Evolutionary conservation across 768 basidiomycete genomes (phyloP).

Genomic region (Grammothele lineata): DNA sequence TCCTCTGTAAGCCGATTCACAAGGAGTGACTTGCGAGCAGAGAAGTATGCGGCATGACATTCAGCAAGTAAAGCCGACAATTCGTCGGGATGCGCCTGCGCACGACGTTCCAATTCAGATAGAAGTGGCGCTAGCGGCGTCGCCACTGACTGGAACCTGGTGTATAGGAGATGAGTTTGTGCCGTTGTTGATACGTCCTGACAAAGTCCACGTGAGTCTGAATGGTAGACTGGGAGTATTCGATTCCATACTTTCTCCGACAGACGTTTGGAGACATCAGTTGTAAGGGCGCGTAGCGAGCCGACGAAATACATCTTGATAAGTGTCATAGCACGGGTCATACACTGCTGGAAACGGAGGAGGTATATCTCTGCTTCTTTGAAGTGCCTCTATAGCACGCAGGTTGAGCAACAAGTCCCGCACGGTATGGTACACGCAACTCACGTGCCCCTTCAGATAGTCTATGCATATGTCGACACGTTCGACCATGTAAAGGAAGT

Average conservation of each 20-base stretch:
- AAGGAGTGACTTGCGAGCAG: constrained; percentile 66
- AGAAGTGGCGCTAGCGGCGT: constrained; percentile 72
- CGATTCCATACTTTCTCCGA: constrained; percentile 58
- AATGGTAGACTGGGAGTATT: too few relatives aligned
- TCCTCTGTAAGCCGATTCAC: constrained; percentile 74
- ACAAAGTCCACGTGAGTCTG: too few relatives aligned
- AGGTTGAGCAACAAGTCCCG: neutral
- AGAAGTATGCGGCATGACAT: constrained; percentile 84
- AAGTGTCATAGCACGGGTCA: constrained; percentile 96
- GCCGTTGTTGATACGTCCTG: constrained; percentile 82
- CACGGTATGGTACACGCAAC: constrained; percentile 34
- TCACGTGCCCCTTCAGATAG: constrained; percentile 81
- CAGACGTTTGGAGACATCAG: constrained; percentile 72
- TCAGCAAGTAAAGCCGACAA: constrained; percentile 75
- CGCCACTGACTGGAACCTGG: constrained; percentile 76
- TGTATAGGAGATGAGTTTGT: constrained; percentile 82
- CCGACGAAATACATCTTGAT: constrained; percentile 97
- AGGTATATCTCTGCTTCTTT: constrained; percentile 91
- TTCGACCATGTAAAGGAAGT: constrained; percentile 96
- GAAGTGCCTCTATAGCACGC: constrained; percentile 67
- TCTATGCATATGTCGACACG: constrained; percentile 92
- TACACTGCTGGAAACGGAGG: constrained; percentile 96
- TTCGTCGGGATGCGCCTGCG: constrained; percentile 76
- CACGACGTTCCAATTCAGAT: constrained; percentile 80
- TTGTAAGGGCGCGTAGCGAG: constrained; percentile 70